phyloP scores from a whole-genome alignment of 225 moss, liverwort and hornwort genomes.

The Marchantia polymorpha region DNA sequence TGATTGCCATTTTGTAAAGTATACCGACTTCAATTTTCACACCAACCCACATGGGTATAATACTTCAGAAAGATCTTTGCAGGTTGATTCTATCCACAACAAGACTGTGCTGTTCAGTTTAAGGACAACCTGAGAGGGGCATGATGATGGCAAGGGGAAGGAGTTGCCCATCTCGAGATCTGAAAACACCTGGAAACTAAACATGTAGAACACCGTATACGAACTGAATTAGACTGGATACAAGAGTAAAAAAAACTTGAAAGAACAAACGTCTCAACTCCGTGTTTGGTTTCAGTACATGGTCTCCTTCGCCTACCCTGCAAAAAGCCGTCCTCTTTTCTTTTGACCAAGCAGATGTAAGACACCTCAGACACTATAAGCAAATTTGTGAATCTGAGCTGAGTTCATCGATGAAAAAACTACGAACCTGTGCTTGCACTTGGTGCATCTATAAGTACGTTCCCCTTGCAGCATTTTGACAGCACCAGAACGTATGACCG shows the following conservation, averaged over 20 bases:
- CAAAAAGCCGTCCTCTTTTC: not conserved
- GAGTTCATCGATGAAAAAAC: not conserved
- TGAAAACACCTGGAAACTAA: constrained; percentile 74
- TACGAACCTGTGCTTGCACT: constrained; percentile 79
- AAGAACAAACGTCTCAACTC: not conserved
- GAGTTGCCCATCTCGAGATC: constrained; percentile 75
- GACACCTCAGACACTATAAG: not conserved
- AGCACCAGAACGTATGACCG: constrained; percentile 85
- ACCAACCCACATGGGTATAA: not conserved
- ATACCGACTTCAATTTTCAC: too few species aligned
- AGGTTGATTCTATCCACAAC: not conserved
- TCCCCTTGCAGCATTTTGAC: constrained; percentile 90
- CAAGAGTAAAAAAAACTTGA: not conserved
- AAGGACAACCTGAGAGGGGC: constrained; percentile 65
- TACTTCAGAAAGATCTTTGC: not conserved
- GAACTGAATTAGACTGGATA: constrained; percentile 2
- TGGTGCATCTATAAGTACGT: constrained; percentile 70
- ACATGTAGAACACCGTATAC: not conserved
- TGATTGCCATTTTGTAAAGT: not conserved
- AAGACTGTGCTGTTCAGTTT: not conserved
- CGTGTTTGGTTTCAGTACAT: not conserved
- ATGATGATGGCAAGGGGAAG: constrained; percentile 64
- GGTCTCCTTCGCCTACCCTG: not conserved
- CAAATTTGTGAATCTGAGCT: not conserved
- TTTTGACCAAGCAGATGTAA: not conserved